Conservation (phyloP, 1,284 basidiomycete species). For the Ganoderma boninense region DNA sequence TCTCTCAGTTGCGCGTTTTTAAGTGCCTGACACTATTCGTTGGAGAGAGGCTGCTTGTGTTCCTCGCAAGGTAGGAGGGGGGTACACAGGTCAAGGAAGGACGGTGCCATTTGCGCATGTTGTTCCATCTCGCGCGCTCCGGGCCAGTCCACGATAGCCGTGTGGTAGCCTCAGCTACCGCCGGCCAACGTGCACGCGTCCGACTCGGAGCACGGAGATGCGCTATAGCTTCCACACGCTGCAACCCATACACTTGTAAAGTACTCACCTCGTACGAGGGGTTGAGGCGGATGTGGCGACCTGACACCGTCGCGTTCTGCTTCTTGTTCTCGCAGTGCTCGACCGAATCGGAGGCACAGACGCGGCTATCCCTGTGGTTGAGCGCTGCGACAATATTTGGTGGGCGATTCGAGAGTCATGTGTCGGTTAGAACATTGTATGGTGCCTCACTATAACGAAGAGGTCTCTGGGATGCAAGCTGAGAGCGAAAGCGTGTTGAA, state of each 20-base stretch:
- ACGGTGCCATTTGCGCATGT: background rate
- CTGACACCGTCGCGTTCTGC: background rate
- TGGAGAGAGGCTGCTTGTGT: background rate
- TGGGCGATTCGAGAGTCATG: background rate
- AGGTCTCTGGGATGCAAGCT: background rate
- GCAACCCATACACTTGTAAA: background rate
- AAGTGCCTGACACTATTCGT: background rate
- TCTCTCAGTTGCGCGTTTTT: background rate
- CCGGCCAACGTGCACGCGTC: background rate
- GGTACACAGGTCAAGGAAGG: background rate
- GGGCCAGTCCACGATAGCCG: background rate
- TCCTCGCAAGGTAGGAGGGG: background rate
- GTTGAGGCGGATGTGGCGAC: background rate
- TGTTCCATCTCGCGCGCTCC: background rate
- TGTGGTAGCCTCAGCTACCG: background rate
- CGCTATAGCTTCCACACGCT: background rate
- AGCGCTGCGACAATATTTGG: background rate
- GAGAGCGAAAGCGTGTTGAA: background rate
- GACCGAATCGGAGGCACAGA: background rate
- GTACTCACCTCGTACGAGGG: background rate
- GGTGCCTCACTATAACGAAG: background rate
- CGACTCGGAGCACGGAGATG: background rate
- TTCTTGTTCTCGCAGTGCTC: background rate
- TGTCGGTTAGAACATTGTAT: background rate
- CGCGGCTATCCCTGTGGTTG: background rate